Conservation (phyloP, 2,329 filamentous ascomycete genomes). For the Exutisphaerella laricina region DNA sequence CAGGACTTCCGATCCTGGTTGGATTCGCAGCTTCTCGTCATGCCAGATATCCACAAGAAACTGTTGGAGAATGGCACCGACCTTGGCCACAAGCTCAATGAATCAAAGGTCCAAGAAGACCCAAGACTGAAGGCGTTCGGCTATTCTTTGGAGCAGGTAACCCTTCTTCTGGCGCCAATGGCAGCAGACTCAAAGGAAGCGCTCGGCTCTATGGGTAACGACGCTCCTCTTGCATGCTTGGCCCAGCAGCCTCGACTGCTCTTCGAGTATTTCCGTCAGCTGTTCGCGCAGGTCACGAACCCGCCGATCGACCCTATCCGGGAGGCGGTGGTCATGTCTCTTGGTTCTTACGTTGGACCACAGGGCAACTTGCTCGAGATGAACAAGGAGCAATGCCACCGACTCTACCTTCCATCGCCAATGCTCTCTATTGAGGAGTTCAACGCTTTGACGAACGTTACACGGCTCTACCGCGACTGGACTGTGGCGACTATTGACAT, state of each 20-base stretch:
- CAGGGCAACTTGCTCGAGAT: slow-evolving; percentile 95
- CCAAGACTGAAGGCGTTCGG: slow-evolving; percentile 79
- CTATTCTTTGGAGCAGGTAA: slow-evolving; percentile 94
- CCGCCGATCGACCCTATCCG: slow-evolving; percentile 95
- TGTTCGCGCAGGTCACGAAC: slow-evolving; percentile 97
- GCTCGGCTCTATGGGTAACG: slow-evolving; percentile 95
- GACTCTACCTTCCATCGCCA: slow-evolving; percentile 79
- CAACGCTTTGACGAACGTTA: slow-evolving; percentile 77
- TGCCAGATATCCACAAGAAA: slow-evolving; percentile 67
- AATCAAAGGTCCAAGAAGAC: slow-evolving; percentile 72
- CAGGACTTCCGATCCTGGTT: slow-evolving; percentile 87
- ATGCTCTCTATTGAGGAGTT: slow-evolving; percentile 87
- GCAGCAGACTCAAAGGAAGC: slow-evolving; percentile 96
- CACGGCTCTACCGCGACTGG: slow-evolving; percentile 68
- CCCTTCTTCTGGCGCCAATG: slow-evolving; percentile 87
- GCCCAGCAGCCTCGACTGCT: slow-evolving; percentile 83
- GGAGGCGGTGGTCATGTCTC: slow-evolving; percentile 96
- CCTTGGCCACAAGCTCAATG: slow-evolving; percentile 62
- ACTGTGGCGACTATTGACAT: slow-evolving; percentile 86
- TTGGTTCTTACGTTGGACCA: slow-evolving; percentile 92
- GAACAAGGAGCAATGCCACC: slow-evolving; percentile 80
- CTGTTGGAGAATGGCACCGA: slow-evolving; percentile 55
- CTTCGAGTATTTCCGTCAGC: slow-evolving; percentile 95
- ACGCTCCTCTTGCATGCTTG: slow-evolving; percentile 85
- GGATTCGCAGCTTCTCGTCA: slow-evolving; percentile 73